These are phyloP conservation scores for Agaricus sinodeliciosus DNA, from an alignment of 768 basidiomycete species.

Conservation along the genomic window DNA sequence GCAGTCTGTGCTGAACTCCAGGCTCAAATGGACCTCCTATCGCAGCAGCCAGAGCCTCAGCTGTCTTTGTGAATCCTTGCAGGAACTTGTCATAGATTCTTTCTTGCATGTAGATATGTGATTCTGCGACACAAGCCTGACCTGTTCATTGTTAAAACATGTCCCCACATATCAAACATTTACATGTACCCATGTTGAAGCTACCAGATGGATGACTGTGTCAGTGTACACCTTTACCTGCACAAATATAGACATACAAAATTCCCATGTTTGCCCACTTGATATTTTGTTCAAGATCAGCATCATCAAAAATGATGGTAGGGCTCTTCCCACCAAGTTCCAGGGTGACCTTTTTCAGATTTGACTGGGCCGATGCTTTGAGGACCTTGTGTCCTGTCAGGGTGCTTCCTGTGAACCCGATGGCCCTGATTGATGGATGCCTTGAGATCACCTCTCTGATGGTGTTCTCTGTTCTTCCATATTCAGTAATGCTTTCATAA, in stretches of 20 bases:
- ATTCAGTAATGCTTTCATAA: neutral
- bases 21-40: slow-evolving; percentile 59
- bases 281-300: slow-evolving; percentile 56
- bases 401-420: slow-evolving; percentile 78
- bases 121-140: slow-evolving; percentile 76
- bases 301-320: slow-evolving; percentile 59
- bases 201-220: neutral
- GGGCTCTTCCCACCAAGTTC: slow-evolving; percentile 70
- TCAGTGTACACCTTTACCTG: neutral
- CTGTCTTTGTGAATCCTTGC: slow-evolving; percentile 40
- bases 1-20: slow-evolving; percentile 60
- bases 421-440: slow-evolving; percentile 61
- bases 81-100: slow-evolving; percentile 77
- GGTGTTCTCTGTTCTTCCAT: slow-evolving; percentile 25
- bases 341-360: slow-evolving; percentile 70
- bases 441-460: slow-evolving; percentile 62
- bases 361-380: slow-evolving; percentile 64
- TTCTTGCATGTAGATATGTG: slow-evolving; percentile 77
- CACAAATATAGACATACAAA: slow-evolving; percentile 38
- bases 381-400: slow-evolving; percentile 64
- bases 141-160: slow-evolving; percentile 17
- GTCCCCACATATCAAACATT: neutral
- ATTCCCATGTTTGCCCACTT: slow-evolving; percentile 62
- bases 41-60: slow-evolving; percentile 38
- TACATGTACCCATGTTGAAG: slow-evolving; percentile 23